These are phyloP conservation scores for Starmerella vitae DNA, from an alignment of 805 yeast genomes.

Conservation along the genomic window DNA sequence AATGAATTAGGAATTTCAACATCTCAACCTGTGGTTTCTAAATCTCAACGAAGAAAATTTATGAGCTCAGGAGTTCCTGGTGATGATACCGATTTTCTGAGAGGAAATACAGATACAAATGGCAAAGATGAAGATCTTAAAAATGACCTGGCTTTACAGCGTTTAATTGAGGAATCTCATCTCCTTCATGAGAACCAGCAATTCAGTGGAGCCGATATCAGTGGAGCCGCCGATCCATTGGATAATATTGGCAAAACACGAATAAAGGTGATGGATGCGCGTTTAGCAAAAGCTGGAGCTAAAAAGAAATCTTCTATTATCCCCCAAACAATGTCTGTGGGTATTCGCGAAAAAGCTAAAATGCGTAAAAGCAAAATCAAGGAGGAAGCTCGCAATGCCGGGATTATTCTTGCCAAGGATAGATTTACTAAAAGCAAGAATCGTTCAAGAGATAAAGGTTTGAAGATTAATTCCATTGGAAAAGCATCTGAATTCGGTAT, in stretches of 20 bases:
- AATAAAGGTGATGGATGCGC: conserved; percentile 28
- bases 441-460: conserved; percentile 55
- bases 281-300: conserved; percentile 28
- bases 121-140: conserved; percentile 37
- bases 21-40: conserved; percentile 10
- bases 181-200: conserved; percentile 30
- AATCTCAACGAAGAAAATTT: conserved; percentile 20
- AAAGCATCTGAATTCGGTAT: conserved; percentile 21
- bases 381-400: conserved; percentile 75
- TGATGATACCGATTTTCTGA: conserved; percentile 13
- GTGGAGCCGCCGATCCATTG: conserved; percentile 24
- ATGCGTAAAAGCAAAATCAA: conserved; percentile 41
- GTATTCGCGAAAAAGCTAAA: conserved; percentile 52
- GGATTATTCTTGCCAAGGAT: conserved; percentile 65
- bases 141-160: conserved; percentile 54
- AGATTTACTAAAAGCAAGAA: conserved; percentile 31
- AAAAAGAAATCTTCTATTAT: conserved; percentile 47
- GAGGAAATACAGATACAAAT: conserved; percentile 6
- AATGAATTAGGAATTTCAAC: conserved; percentile 21
- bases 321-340: conserved; percentile 82
- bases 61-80: conserved; percentile 26
- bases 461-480: conserved; percentile 38
- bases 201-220: conserved; percentile 27
- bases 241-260: conserved; percentile 30
- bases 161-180: conserved; percentile 57